Evolutionary conservation across 371 early-diverging fungal genomes (phyloP).

Genomic region (Mucor circinelloides): DNA sequence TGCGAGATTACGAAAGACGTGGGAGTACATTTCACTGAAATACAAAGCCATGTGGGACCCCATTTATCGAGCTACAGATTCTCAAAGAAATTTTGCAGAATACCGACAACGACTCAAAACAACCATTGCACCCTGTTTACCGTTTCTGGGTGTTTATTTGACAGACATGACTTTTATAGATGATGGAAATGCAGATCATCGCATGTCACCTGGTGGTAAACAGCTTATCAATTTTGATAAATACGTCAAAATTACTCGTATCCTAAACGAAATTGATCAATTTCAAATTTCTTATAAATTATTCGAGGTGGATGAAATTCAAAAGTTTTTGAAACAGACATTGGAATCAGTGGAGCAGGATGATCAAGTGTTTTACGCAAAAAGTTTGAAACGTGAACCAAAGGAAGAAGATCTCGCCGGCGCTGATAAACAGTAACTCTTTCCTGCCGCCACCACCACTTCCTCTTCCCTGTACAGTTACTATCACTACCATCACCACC

Average conservation of each 20-base stretch:
- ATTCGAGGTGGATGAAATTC: slow-evolving; percentile 60
- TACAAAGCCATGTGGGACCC: slow-evolving; percentile 53
- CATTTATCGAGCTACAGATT: slow-evolving; percentile 66
- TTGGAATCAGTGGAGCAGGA: slow-evolving; percentile 44
- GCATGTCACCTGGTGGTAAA: slow-evolving; percentile 35
- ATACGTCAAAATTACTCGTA: slow-evolving; percentile 61
- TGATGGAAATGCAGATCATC: slow-evolving; percentile 47
- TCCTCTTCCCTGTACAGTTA: neutral
- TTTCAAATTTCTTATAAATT: slow-evolving; percentile 78
- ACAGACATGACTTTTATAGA: slow-evolving; percentile 88
- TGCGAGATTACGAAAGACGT: slow-evolving; percentile 71
- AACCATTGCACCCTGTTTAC: slow-evolving; percentile 73
- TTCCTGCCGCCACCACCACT: neutral
- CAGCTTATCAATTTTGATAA: slow-evolving; percentile 85
- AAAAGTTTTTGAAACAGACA: slow-evolving; percentile 33
- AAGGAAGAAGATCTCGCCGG: slow-evolving; percentile 34
- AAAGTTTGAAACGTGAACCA: slow-evolving; percentile 46
- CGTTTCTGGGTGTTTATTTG: slow-evolving; percentile 84
- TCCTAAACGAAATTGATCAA: slow-evolving; percentile 76
- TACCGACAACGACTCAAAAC: slow-evolving; percentile 71
- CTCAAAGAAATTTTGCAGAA: slow-evolving; percentile 73
- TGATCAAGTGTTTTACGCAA: slow-evolving; percentile 43
- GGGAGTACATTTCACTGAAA: slow-evolving; percentile 65
- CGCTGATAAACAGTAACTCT: neutral
- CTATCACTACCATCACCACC: neutral